Base-by-base conservation (phyloP, 2,329 filamentous ascomycete genomes). In the Colletotrichum nymphaeae region DNA sequence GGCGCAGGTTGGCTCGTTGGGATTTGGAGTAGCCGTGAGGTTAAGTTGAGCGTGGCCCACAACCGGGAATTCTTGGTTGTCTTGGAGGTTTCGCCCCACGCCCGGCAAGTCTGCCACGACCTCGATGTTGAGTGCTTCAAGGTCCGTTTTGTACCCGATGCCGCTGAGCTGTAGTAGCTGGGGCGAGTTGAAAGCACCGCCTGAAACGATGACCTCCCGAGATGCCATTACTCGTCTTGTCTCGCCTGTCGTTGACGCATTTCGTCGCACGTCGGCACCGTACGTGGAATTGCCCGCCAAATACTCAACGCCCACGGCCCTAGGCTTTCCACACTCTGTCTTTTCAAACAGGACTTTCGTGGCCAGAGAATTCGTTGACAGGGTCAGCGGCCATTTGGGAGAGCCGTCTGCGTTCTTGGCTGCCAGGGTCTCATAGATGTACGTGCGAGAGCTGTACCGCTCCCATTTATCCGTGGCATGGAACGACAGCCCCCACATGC, bases 21-120 rank as follows among this genome's bases (percentile, higher is more conserved):
- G 24, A 9, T 78, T 78, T 0, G 78, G 75, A 19, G 77, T 79
- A 0, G 76, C 60, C 0, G 78, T 73, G 28, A 80, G 81, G 75
- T 81, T 73, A 26, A 63, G 19, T n/a, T 53, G 60, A 8, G 70
- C 37, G 9, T 52, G 32, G 7, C 65, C 69, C 9, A 82, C 79
- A 22, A 87, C 79, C 26, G 79, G 80, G 3, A 81, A 76, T 73
- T 84, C 83, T 72, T 84, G 81, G 69, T 84, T 84, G 64, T 89
- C 87, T 68, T 80, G 79, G 91, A 91, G 55, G 83, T 85, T 8
- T 87, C 88, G 1, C 24, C 91, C 91, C 5, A 93, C 90, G 57
- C 90, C 91, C 0, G 90, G 91, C 2, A 91, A 83, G 77, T 93
- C 85, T 1, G 82, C 80, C 46, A 91, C 77, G 7, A 91, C 84